Evolutionary conservation across 805 yeast species (phyloP).

Genomic region (Millerago galiae): DNA sequence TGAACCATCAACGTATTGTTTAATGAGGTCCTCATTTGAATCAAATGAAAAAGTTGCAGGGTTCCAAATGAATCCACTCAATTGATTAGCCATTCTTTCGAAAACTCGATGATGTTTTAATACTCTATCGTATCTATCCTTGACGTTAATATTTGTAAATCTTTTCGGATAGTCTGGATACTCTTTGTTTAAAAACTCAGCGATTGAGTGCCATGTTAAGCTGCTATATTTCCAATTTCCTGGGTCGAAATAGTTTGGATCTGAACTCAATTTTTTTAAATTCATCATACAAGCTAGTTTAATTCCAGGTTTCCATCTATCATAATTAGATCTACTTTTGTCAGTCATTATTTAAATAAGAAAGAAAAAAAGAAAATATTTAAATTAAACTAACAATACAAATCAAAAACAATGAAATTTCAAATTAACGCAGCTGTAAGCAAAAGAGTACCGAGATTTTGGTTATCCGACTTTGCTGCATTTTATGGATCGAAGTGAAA

Average conservation of each 20-base stretch:
- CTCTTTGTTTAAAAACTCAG: conserved; percentile 21
- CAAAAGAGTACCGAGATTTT: too few species aligned
- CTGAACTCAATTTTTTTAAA: conserved; percentile 12
- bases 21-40: conserved; percentile 7
- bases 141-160: conserved; percentile 24
- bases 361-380: too few species aligned
- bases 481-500: too few species aligned
- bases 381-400: too few species aligned
- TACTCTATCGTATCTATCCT: conserved; percentile 23
- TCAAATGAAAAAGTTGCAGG: conserved; percentile 18
- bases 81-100: conserved; percentile 17
- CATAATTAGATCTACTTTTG: conserved; percentile 16
- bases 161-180: conserved; percentile 22
- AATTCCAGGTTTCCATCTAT: conserved; percentile 25
- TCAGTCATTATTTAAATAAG: too few species aligned
- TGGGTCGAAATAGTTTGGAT: conserved; percentile 17
- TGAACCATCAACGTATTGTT: conserved; percentile 11
- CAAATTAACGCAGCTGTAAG: too few species aligned
- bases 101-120: conserved; percentile 22
- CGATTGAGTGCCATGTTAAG: conserved; percentile 22
- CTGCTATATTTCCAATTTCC: conserved; percentile 12
- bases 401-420: too few species aligned
- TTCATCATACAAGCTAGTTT: conserved; percentile 24
- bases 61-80: conserved; percentile 20
- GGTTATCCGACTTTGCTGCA: too few species aligned